Conservation (phyloP, 1,284 basidiomycete species). For the Sporisorium scitamineum region DNA sequence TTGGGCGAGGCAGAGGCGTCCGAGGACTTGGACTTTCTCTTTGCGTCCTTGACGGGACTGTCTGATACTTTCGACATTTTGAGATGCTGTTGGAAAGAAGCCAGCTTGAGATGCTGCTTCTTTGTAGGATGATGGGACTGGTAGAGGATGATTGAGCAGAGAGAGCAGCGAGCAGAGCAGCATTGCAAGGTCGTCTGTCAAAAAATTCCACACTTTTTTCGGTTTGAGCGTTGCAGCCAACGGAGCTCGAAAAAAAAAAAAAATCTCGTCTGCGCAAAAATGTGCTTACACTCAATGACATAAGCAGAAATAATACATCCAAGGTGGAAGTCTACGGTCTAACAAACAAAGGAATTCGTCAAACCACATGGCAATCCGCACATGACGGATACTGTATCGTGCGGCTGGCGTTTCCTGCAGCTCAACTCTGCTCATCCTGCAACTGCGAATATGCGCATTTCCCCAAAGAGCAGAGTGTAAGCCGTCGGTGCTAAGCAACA, state of each 20-base stretch:
- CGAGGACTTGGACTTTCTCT: slow-evolving; percentile 41
- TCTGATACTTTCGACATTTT: slow-evolving; percentile 23
- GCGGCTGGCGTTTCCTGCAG: too few species aligned
- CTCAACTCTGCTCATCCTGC: too few species aligned
- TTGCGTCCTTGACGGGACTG: slow-evolving; percentile 27
- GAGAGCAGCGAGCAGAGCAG: too few species aligned
- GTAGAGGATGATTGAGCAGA: not conserved
- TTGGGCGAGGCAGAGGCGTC: slow-evolving; percentile 30
- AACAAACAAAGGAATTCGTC: too few species aligned
- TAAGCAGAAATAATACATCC: not conserved
- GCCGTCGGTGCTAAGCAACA: too few species aligned
- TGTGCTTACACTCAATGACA: not conserved
- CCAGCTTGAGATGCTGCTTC: not conserved
- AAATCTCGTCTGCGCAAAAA: too few species aligned
- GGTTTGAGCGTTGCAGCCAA: not conserved
- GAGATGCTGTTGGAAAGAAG: not conserved
- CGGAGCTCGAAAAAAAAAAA: not conserved
- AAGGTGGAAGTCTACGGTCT: too few species aligned
- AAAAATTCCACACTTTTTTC: slow-evolving; percentile 1
- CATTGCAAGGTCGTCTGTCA: too few species aligned
- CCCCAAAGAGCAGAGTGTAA: too few species aligned
- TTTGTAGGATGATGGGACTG: not conserved
- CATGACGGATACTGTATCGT: too few species aligned
- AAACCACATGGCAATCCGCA: too few species aligned
- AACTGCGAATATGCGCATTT: too few species aligned